Conservation (phyloP, 2,329 filamentous ascomycete species). For the Phaeosphaeriaceae sp. region DNA sequence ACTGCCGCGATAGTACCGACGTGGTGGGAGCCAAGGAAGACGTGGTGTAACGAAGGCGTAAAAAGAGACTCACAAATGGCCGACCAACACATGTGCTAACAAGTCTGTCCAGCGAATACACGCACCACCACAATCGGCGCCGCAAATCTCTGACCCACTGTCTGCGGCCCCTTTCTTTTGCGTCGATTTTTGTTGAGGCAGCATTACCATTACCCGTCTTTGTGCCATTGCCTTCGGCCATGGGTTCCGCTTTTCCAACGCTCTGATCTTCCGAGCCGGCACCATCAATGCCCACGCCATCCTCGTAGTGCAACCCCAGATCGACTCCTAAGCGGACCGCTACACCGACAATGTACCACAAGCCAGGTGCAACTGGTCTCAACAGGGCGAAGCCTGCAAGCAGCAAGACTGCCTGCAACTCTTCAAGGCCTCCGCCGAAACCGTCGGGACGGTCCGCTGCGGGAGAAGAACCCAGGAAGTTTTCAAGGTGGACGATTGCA, state of each 20-base stretch:
- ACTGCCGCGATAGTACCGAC: background rate
- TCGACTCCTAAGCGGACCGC: slow-evolving; percentile 90
- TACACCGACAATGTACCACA: slow-evolving; percentile 98
- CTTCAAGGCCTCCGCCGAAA: slow-evolving; percentile 88
- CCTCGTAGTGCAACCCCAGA: slow-evolving; percentile 90
- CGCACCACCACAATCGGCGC: slow-evolving; percentile 93
- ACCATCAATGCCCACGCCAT: slow-evolving; percentile 72
- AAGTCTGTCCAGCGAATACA: slow-evolving; percentile 92
- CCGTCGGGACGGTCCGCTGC: slow-evolving; percentile 63
- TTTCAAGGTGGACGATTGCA: slow-evolving; percentile 88
- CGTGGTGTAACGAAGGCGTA: slow-evolving; percentile 1
- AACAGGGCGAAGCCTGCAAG: slow-evolving; percentile 91
- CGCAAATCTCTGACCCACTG: slow-evolving; percentile 88
- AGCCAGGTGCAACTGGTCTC: slow-evolving; percentile 86
- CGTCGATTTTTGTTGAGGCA: slow-evolving; percentile 51
- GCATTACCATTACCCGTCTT: slow-evolving; percentile 23
- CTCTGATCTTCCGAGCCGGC: slow-evolving; percentile 41
- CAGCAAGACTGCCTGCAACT: slow-evolving; percentile 90
- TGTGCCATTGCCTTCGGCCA: slow-evolving; percentile 37
- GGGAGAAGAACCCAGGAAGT: slow-evolving; percentile 74
- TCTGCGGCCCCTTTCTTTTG: slow-evolving; percentile 69
- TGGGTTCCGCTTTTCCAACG: slow-evolving; percentile 31
- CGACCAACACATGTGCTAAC: slow-evolving; percentile 93
- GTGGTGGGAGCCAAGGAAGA: background rate
- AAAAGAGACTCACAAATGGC: slow-evolving; percentile 67